Percentiles rank a stretch among this genome's conserved stretches.
Evolutionary conservation across 345 rosid species (phyloP).

Genomic region (Hibiscus tridactylites): DNA sequence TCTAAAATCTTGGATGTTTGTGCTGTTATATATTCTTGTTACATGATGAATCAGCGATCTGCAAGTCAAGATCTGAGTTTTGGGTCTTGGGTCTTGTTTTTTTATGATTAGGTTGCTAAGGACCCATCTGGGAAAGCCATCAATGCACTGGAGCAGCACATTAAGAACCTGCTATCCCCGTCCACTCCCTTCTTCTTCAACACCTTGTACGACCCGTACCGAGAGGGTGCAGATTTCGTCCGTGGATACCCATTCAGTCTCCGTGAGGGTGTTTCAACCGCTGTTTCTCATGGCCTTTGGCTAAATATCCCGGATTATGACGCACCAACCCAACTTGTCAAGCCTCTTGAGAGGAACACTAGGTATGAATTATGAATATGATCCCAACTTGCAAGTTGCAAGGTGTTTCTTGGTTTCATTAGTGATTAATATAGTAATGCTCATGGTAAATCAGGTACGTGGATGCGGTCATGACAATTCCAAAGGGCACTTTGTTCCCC

Average conservation of each 20-base stretch:
- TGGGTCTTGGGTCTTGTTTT: neutral
- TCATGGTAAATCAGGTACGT: slow-evolving; percentile 46
- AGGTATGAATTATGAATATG: slow-evolving; percentile 36
- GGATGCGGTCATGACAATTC: slow-evolving; percentile 87
- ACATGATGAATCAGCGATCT: neutral
- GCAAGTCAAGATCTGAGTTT: neutral
- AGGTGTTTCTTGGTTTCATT: neutral
- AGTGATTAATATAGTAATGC: neutral
- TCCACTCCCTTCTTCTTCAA: slow-evolving; percentile 96
- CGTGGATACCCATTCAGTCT: slow-evolving; percentile 97
- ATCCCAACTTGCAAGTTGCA: neutral
- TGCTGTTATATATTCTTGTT: neutral
- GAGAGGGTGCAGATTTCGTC: slow-evolving; percentile 90
- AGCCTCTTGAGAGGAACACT: slow-evolving; percentile 84
- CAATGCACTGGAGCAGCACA: slow-evolving; percentile 92
- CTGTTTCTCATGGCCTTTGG: slow-evolving; percentile 98
- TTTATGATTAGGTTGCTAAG: slow-evolving; percentile 63
- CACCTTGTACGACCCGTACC: slow-evolving; percentile 82
- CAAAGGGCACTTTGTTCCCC: slow-evolving; percentile 91
- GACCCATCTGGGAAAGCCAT: slow-evolving; percentile 75
- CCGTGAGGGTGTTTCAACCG: slow-evolving; percentile 90
- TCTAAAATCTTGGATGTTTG: neutral
- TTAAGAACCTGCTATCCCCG: slow-evolving; percentile 76
- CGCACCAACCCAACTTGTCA: slow-evolving; percentile 98
- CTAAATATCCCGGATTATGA: slow-evolving; percentile 98